Evolutionary conservation across 495 filamentous ascomycete species (phyloP), one percentile per base, ranked within the genome.

Genomic region (Lasiosphaeria miniovina): DNA sequence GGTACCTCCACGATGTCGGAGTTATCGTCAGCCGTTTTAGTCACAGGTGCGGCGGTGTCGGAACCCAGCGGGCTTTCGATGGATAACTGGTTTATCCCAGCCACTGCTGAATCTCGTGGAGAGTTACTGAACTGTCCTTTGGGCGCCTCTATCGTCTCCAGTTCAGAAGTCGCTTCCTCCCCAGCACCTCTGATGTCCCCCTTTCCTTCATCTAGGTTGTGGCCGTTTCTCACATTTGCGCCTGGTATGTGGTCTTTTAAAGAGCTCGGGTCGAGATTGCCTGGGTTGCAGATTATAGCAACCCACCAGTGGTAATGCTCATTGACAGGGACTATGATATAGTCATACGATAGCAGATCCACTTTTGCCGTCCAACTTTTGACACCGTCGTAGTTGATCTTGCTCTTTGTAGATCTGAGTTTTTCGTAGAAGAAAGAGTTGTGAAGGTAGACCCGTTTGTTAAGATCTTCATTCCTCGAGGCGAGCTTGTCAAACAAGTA

Each of bases 281-380:
- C 77, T 3, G 93, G 80, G 66, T 98, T 96, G 84, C 90, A 96
- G 36, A 98, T 96, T 57, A 98, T 92, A 11, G 91, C 94, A 66
- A 97, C 75, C 74, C 94, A 98, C 94, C 94, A 98, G 70, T 98
- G 94, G 17, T 76, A 75, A 67, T 82, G 74, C 63, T 97, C 90
- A 67, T 96, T 93, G 70, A 98, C 89, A 0, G 94, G 94, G 14
- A 98, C 89, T 4, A 98, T 80, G 46, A 98, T 85, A 67, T 90
- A 98, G 67, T 96, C 90, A 61, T 90, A 90, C 33, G 80, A 82
- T 66, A 98, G 90, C 11, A 98, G 71, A 68, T 98, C 89, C 3
- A 94, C 85, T 63, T 85, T 90, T 6, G 89, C 75, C 0, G 95
- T 98, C 94, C 94, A 98, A 57, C 86, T 86, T 68, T 91, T 81